Base-by-base conservation (phyloP, 257 asterid genomes). In the Nyctanthes arbortristis region DNA sequence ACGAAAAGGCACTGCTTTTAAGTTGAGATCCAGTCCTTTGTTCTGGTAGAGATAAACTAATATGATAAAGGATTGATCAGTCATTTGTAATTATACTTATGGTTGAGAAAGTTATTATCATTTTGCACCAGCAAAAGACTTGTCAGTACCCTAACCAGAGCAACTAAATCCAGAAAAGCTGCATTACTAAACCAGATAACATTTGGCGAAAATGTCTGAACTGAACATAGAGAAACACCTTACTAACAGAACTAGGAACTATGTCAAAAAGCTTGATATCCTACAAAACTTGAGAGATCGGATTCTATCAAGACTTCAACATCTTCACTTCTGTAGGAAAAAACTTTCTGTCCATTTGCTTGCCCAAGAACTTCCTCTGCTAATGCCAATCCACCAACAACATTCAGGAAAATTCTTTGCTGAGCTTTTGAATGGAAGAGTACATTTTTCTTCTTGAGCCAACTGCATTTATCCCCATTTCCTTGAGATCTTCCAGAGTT, bases 401-500 rank as follows among this genome's bases (percentile, higher is more conserved):
- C 32, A 9, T 37, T 80, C 77, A 79, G 4, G 24, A 65, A 60
- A 75, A 54, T 64, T 70, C 68, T 76, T 29, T 66, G 12, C 76
- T 56, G 39, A 82, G 81, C 71, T 82, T 78, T 77, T 78, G 86
- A 54, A 91, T 84, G 6, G 90, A 84, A 12, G 70, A 24, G 58
- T 67, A 85, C 86, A 89, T 70, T 59, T 83, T 91, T 73, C 97
- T 82, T 61, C 96, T 70, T 1, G 80, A 55, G 16, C 97, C 96
- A 69, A 87, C 89, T 0, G 84, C 82, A 39, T 24, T 67, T 22
- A 91, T 79, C 25, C 97, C 95, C 92, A 90, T 90, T 34, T 88
- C 97, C 72, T 87, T 84, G 58, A 91, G 87, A 78, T 91, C 96
- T 58, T 87, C 88, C 43, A 88, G 71, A 5, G 96, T 87, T 68